phyloP scores from a whole-genome alignment of 768 basidiomycete genomes.

The Hericium rajendrae region DNA sequence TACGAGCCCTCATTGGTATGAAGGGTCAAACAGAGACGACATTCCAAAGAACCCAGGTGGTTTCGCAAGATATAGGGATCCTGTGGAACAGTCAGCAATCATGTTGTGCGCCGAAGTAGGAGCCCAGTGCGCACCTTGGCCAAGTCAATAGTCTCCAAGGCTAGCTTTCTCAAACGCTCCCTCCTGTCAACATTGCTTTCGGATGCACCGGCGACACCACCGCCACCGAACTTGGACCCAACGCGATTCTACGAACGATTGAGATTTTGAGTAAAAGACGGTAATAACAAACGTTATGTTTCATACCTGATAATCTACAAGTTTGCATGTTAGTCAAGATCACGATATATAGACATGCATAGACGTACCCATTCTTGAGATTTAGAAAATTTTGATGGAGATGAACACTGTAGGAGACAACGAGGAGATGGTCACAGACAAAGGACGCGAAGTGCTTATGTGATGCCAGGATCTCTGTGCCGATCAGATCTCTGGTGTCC shows the following conservation, averaged over 20 bases:
- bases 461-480: no score
- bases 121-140: slow-evolving; percentile 60
- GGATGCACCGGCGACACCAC: slow-evolving; percentile 90
- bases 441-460: no score
- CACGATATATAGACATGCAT: no score
- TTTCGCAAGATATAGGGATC: slow-evolving; percentile 99
- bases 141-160: slow-evolving; percentile 94
- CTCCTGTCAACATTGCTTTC: slow-evolving; percentile 94
- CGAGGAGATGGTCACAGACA: no score
- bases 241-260: slow-evolving; percentile 68
- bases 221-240: slow-evolving; percentile 91
- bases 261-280: no score
- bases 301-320: slow-evolving; percentile 11
- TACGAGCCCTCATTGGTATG: slow-evolving; percentile 99
- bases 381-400: no score
- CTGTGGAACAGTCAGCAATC: slow-evolving; percentile 28
- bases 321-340: background rate
- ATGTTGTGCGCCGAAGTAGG: background rate
- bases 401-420: no score
- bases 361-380: slow-evolving; percentile 10
- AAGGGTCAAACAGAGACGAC: slow-evolving; percentile 91
- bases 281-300: no score
- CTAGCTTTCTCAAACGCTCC: slow-evolving; percentile 90
- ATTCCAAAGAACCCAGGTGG: slow-evolving; percentile 96
- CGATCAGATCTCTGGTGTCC: background rate